Percentiles rank a stretch among this genome's conserved stretches.
Conservation (phyloP, 148 eudicot species). For the Spergularia bocconei region DNA sequence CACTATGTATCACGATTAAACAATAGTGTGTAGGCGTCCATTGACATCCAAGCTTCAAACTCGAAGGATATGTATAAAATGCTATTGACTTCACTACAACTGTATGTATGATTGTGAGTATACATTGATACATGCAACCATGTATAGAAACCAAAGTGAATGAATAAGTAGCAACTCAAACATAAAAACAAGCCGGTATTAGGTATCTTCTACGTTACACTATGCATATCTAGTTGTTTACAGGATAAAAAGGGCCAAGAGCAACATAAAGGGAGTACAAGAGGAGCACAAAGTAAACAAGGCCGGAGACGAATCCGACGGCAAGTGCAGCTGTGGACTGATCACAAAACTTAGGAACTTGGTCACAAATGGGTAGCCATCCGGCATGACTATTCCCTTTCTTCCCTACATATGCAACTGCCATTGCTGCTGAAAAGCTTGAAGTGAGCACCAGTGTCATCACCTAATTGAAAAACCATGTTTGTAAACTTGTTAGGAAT, state of each 20-base stretch:
- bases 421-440: constrained; percentile 67
- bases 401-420: constrained; percentile 72
- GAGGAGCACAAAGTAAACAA: constrained; percentile 53
- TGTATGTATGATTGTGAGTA: too few relatives aligned
- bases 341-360: constrained; percentile 76
- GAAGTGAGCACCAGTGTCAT: constrained; percentile 53
- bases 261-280: constrained; percentile 52
- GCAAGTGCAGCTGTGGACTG: constrained; percentile 47
- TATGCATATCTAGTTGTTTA: neutral
- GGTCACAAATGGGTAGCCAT: constrained; percentile 85
- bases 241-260: constrained; percentile 38
- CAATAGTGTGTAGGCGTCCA: too few relatives aligned
- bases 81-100: too few relatives aligned
- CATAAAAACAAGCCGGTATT: too few relatives aligned
- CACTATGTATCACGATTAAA: too few relatives aligned
- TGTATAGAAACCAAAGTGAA: too few relatives aligned
- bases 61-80: too few relatives aligned
- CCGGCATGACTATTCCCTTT: constrained; percentile 77
- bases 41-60: too few relatives aligned
- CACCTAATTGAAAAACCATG: constrained; percentile 29
- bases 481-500: neutral
- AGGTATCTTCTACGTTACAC: too few relatives aligned
- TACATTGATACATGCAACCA: too few relatives aligned
- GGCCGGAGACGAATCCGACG: constrained; percentile 47
- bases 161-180: too few relatives aligned